Base-by-base conservation (phyloP, 768 basidiomycete species). In the Cyclocybe cylindracea region DNA sequence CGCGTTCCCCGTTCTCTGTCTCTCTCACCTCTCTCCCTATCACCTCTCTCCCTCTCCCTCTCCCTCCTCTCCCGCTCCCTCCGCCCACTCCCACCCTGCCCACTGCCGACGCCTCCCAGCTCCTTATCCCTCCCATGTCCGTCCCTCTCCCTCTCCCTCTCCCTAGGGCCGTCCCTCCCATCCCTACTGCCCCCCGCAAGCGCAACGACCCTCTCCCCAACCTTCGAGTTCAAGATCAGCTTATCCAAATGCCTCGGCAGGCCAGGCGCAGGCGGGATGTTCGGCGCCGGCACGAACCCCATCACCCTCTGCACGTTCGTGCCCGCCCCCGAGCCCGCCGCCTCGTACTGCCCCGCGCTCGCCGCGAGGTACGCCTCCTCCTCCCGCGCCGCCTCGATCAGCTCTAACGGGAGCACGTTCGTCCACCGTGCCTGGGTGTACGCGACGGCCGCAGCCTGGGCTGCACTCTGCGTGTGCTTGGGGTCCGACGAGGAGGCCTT, bases 221-320 rank as follows among this genome's bases (percentile, higher is more conserved):
- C 70, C 54, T 69, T 58, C 58, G 77, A 62, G 61, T 98, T 98
- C 54, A 99, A 71, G 51, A 98, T 97, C 44, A 97, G 85, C 62
- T 94, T 94, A 63, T 98, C 95, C 38, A 99, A 75, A 62, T 98
- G 93, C 1, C 94, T 75, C 0, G 97, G 97, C 39, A 98, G 78
- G 1, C 79, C 75, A 1, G 97, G 94, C 2, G 97, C 94, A 16
- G 87, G 86, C 2, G 94, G 94, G 54, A 95, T 88, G 57, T 84
- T 84, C 13, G 93, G 90, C 1, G 86, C 82, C 9, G 87, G 84
- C 32, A 76, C 68, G 60, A 79, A 75, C 2, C 74, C 75, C 34
- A 59, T 62, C 10, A 73, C 68, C 10, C 64, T 41, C 47, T 62
- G 54, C 44, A 58, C 60, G 46, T 42, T 51, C 6, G 49, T 53